Evolutionary conservation across 371 early-diverging fungal species (phyloP), one percentile per base, ranked within the genome.

Genomic region (Mortierella sp.): DNA sequence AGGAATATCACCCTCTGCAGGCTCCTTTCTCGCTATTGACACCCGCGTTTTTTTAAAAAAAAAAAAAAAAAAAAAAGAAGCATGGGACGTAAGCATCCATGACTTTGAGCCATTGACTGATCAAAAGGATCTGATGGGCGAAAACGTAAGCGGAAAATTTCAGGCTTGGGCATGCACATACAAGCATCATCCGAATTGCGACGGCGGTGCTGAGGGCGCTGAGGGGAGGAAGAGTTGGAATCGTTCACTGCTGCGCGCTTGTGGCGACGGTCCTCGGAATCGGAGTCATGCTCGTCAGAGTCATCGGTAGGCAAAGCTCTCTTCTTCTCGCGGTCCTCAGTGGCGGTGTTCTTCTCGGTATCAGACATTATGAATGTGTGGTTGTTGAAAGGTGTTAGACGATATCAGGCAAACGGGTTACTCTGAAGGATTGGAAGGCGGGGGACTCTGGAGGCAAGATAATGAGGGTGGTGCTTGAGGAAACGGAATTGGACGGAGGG

Each of bases 251-350:
- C 76, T 28, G 70, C 70, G 41, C 76, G 76, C 66, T 74, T 74
- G 52, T 74, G 65, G 53, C 76, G 69, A 50, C 69, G 76, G 45
- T 74, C 76, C 28, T 69, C 76, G 3, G 69, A 64, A 28, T 74
- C 76, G 13, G 76, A 74, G 43, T 74, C 76, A 39, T 74, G 70
- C 18, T 74, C 76, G 24, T 74, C 76, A 13, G 76, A 74, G 48
- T 74, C 76, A 34, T 74, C 76, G 16, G 67, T 59, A 34, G 72
- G 72, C 61, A 74, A 50, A 38, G 68, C 58, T 68, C 76, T 68
- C 76, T 74, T 74, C 65, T 69, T 68, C 28, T 74, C 76, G 58
- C 76, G 76, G 48, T 69, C 76, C 31, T 74, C 76, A 50, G n/a
- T n/a, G 34, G 49, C 61, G 52, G 31, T 68, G 65, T 61, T 58